Evolutionary conservation across 148 eudicot genomes (phyloP), one percentile per base, ranked within the genome.

Genomic region (Chenopodium berlandieri): DNA sequence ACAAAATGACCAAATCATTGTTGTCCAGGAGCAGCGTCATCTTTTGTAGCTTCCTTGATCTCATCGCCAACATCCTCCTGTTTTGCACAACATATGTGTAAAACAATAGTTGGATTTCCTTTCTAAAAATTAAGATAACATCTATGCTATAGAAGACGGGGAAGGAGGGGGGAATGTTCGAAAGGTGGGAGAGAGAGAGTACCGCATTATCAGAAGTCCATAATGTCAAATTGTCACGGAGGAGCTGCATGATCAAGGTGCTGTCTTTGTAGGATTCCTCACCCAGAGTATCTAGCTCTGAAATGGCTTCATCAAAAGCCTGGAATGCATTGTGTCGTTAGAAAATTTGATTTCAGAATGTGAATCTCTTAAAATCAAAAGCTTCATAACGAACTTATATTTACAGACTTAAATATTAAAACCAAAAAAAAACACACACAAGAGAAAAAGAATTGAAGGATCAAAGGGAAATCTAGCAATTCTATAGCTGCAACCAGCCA

Each of bases 201-300:
- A 89, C 94, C 91, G 87, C 75, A 46, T 75, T 77, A 79, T 91
- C 94, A 31, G 94, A 91, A 72, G 94, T 91, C 94, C 94, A 91
- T 80, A 91, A 81, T 74, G 94, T 91, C 81, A 91, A 78, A 84
- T 91, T 91, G 86, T 91, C 94, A 7, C 94, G 85, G 40, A 91
- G 94, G 70, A 91, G 94, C 82, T 91, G 94, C 94, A 91, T 91
- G 80, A 91, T 91, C 86, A 89, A 82, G 65, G 94, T 91, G 88
- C 94, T 91, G 76, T 91, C 94, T 86, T 91, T 91, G 90, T 91
- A 91, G 44, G 94, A 91, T 70, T 91, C 94, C 86, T 91, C 94
- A 17, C 94, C 94, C 85, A 91, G 79, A 46, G 94, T 91, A 69
- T 91, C 94, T 65, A 91, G 82, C 86, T 91, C 94, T 40, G 94